Evolutionary conservation across 2,329 filamentous ascomycete species (phyloP).

Genomic region (Aspergillus thermomutatus): DNA sequence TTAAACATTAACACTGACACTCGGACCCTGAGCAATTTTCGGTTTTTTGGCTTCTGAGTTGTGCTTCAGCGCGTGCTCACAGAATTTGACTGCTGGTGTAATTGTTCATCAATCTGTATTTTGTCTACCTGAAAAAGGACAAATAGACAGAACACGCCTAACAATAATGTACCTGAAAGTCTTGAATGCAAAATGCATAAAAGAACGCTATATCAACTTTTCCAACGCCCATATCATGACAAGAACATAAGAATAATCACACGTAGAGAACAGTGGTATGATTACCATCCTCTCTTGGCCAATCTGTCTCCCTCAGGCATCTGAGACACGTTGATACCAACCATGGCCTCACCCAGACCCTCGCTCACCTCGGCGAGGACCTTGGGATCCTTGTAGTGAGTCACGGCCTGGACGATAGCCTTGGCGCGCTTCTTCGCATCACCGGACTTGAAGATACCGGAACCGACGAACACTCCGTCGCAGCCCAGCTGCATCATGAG

Average conservation of each 20-base stretch:
- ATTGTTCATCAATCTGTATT: background rate
- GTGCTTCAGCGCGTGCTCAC: no score
- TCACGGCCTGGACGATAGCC: constrained; percentile 92
- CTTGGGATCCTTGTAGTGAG: constrained; percentile 82
- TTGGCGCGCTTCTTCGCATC: constrained; percentile 85
- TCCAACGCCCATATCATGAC: constrained; percentile 11
- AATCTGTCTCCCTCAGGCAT: constrained; percentile 80
- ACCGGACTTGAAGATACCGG: constrained; percentile 95
- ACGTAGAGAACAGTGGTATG: constrained; percentile 1
- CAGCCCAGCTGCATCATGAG: constrained; percentile 99
- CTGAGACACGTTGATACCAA: constrained; percentile 80
- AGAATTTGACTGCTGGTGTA: no score
- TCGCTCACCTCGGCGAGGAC: constrained; percentile 82
- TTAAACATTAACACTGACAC: no score
- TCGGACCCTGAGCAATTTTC: background rate
- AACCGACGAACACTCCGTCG: constrained; percentile 95
- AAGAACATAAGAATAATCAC: constrained; percentile 4
- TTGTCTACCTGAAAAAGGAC: background rate
- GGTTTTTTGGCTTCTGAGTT: background rate
- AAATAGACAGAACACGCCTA: constrained; percentile 1
- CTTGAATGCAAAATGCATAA: constrained; percentile 1
- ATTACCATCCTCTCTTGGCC: constrained; percentile 78
- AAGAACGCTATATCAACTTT: constrained; percentile 12
- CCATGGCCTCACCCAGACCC: constrained; percentile 95
- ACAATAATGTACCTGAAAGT: constrained; percentile 8